Base-by-base conservation (phyloP, 192 early-diverging fungal genomes). In the Spizellomyces punctatus region DNA sequence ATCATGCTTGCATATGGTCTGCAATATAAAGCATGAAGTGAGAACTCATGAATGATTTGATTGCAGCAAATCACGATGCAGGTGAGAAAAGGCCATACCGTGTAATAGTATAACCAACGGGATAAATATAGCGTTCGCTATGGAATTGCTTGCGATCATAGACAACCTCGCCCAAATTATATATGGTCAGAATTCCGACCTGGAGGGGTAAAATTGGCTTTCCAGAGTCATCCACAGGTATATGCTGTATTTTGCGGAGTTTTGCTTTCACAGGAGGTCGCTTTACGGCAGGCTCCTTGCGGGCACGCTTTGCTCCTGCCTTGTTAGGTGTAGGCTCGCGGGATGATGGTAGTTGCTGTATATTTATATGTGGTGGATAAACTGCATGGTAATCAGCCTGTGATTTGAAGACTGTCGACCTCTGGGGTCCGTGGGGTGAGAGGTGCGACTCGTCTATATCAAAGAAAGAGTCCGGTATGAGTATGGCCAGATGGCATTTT, bases 81-180 rank as follows among this genome's bases (percentile, higher is more conserved):
- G 27, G 27, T 36, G 27, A 36, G 27, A 36, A 36, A 22, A 10
- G 4, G 16, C 48, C 64, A 42, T 63, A 67, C 74, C 66, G 75
- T 78, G 88, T 48, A 82, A 80, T 67, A n/a, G 73, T 89, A 78
- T 94, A 97, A 8, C 95, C 94, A 4, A 96, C 90, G 1, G 95
- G 95, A 82, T 86, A 97, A 48, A 97, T 96, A 71, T 97, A 95
- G 12, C 94, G 85, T 69, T 96, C 93, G 66, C 85, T 93, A 66
- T 97, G 94, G 73, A 91, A 97, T 0, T 85, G 81, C 49, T 89
- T 84, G 10, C 90, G 83, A 67, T 95, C 91, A 71, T 81, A 84
- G 5, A 92, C 83, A 27, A 97, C 88, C 14, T 64, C 70, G n/a
- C 95, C 95, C 14, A 95, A 81, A 63, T 66, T 68, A 14, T 87